Conservation (phyloP, 768 basidiomycete genomes). For the Baorangia bicolor region DNA sequence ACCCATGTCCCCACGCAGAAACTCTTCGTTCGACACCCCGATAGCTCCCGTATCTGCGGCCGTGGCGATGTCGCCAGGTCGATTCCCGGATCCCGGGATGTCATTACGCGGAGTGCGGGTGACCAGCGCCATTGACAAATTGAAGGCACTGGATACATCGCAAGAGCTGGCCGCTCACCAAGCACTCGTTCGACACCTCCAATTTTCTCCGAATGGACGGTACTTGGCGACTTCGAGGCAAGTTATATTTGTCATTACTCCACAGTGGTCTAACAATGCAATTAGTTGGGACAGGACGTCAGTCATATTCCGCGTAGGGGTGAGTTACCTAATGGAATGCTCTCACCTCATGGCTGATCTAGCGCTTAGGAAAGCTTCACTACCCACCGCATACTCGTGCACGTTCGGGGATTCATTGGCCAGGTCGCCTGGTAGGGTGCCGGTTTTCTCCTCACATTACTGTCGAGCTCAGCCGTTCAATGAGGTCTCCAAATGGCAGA, state of each 20-base stretch:
- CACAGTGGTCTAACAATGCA: constrained; percentile 7
- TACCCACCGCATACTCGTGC: constrained; percentile 48
- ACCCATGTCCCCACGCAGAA: constrained; percentile 31
- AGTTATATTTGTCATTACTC: constrained; percentile 6
- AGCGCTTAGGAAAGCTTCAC: constrained; percentile 39
- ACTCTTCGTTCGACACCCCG: constrained; percentile 30
- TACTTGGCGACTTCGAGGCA: constrained; percentile 55
- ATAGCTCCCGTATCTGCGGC: constrained; percentile 21
- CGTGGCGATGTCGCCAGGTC: constrained; percentile 29
- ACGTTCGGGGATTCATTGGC: constrained; percentile 51
- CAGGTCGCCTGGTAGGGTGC: constrained; percentile 50
- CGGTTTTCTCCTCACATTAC: not conserved
- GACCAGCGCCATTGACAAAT: constrained; percentile 39
- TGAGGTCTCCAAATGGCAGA: constrained; percentile 48
- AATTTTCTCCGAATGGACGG: constrained; percentile 55
- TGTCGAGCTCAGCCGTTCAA: constrained; percentile 8
- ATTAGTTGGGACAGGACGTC: constrained; percentile 52
- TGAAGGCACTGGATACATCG: constrained; percentile 39
- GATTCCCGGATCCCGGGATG: constrained; percentile 33
- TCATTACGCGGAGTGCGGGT: constrained; percentile 42
- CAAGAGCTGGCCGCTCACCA: constrained; percentile 46
- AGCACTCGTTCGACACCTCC: constrained; percentile 52
- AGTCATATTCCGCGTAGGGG: constrained; percentile 48
- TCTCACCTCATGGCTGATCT: constrained; percentile 14
- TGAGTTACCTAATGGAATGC: constrained; percentile 27